These are phyloP conservation scores for Erythrophleum fordii DNA, from an alignment of 306 rosid species.

Conservation along the genomic window DNA sequence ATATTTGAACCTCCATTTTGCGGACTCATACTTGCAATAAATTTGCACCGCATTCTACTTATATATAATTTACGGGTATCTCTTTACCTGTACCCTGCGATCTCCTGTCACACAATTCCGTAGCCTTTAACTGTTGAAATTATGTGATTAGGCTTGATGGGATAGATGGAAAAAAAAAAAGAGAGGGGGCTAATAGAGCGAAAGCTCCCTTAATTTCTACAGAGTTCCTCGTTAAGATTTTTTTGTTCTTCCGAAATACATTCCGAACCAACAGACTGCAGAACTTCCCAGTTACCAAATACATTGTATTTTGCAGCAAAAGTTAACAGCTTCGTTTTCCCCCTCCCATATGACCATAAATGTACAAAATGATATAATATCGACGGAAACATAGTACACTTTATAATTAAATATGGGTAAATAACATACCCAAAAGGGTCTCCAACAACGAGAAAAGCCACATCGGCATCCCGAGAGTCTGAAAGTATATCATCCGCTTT, in stretches of 20 bases:
- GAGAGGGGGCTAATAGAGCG: background rate
- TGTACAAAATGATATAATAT: background rate
- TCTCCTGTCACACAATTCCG: background rate
- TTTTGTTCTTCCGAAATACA: background rate
- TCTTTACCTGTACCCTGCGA: background rate
- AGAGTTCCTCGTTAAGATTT: background rate
- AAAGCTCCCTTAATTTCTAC: background rate
- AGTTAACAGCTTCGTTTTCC: background rate
- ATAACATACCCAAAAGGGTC: conserved; percentile 56
- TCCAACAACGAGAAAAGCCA: conserved; percentile 60
- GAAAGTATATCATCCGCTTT: conserved; percentile 52
- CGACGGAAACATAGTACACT: background rate
- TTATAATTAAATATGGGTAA: background rate
- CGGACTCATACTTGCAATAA: background rate
- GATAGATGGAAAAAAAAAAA: no score
- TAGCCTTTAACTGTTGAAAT: background rate
- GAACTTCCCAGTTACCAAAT: background rate
- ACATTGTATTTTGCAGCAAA: background rate
- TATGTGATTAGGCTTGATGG: background rate
- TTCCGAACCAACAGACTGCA: background rate
- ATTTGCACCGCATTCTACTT: background rate
- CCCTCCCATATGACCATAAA: background rate
- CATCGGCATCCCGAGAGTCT: conserved; percentile 42
- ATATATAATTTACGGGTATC: background rate
- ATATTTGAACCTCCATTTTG: background rate